Percentiles rank a stretch among this genome's conserved stretches.
Evolutionary conservation across 2,329 filamentous ascomycete genomes (phyloP).

Genomic region (Epichloe brachyelytri): DNA sequence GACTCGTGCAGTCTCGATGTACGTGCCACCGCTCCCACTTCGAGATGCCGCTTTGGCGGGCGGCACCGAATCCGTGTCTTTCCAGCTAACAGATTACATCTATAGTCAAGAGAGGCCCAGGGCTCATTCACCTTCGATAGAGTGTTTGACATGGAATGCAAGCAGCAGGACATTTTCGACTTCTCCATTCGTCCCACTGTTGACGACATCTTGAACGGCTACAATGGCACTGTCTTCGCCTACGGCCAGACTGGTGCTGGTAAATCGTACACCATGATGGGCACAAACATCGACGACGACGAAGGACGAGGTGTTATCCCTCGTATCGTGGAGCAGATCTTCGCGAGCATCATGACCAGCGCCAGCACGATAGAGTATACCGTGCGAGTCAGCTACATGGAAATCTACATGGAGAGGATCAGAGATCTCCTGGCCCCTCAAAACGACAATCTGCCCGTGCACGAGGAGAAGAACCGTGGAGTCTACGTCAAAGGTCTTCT

Average conservation of each 20-base stretch:
- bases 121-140: slow-evolving; percentile 94
- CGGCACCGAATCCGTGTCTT: background rate
- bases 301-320: slow-evolving; percentile 87
- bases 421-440: slow-evolving; percentile 83
- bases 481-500: slow-evolving; percentile 93
- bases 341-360: slow-evolving; percentile 84
- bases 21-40: slow-evolving; percentile 13
- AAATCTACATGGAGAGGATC: slow-evolving; percentile 99
- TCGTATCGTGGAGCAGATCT: slow-evolving; percentile 94
- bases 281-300: slow-evolving; percentile 76
- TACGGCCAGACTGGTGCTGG: slow-evolving; percentile 97
- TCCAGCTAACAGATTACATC: slow-evolving; percentile 11
- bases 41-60: background rate
- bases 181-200: slow-evolving; percentile 94
- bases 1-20: slow-evolving; percentile 83
- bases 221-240: slow-evolving; percentile 97
- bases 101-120: slow-evolving; percentile 66
- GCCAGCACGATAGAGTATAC: slow-evolving; percentile 94
- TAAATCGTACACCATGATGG: slow-evolving; percentile 93
- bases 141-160: slow-evolving; percentile 88
- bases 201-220: slow-evolving; percentile 95
- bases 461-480: slow-evolving; percentile 91
- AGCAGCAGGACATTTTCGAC: slow-evolving; percentile 90
- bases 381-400: slow-evolving; percentile 98
- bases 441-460: slow-evolving; percentile 94